phyloP scores from a whole-genome alignment of 371 early-diverging fungal species.

The Phascolomyces articulosus region DNA sequence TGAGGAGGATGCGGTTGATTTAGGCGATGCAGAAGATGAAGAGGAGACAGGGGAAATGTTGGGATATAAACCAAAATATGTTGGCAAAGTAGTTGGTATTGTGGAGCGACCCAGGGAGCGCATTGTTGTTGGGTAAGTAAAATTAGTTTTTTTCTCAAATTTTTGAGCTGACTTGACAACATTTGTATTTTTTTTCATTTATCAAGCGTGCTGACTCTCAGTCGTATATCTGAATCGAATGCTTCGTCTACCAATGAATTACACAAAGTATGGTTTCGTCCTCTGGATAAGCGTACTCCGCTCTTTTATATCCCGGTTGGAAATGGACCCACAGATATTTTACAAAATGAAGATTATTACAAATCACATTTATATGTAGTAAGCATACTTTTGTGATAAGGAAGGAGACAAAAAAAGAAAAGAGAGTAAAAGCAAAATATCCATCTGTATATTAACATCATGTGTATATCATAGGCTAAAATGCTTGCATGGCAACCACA shows the following conservation, averaged over 20 bases:
- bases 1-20: conserved; percentile 3
- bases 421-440: too few species aligned
- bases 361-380: not conserved
- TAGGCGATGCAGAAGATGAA: not conserved
- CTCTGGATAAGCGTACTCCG: conserved; percentile 63
- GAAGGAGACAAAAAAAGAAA: too few species aligned
- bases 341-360: not conserved
- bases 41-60: conserved; percentile 28
- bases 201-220: too few species aligned
- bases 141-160: too few species aligned
- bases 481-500: conserved; percentile 54
- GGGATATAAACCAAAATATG: conserved; percentile 46
- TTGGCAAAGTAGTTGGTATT: conserved; percentile 60
- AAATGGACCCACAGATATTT: conserved; percentile 39
- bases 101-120: conserved; percentile 37
- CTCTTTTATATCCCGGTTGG: conserved; percentile 52
- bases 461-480: conserved; percentile 19
- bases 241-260: not conserved
- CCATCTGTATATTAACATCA: too few species aligned
- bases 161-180: not conserved
- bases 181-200: too few species aligned
- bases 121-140: conserved; percentile 16
- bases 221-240: too few species aligned
- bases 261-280: conserved; percentile 59
- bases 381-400: not conserved